These are phyloP conservation scores for Lentinula boryana DNA, from an alignment of 768 basidiomycete species.

Conservation along the genomic window DNA sequence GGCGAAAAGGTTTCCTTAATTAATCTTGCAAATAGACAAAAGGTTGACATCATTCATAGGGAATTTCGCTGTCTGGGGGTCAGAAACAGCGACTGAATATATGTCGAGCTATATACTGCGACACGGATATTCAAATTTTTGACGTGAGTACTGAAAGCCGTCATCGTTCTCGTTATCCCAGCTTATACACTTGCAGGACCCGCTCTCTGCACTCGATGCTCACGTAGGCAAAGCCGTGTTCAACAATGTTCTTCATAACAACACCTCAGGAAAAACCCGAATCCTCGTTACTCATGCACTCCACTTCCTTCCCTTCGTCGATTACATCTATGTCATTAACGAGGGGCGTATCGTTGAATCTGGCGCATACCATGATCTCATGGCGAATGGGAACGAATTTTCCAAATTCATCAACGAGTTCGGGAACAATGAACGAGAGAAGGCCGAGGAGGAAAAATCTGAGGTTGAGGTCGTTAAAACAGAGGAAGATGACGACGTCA, in stretches of 20 bases:
- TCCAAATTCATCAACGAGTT: constrained; percentile 72
- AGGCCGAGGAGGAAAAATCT: constrained; percentile 38
- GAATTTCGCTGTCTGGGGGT: constrained; percentile 85
- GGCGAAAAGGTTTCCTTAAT: constrained; percentile 49
- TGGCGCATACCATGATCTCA: constrained; percentile 73
- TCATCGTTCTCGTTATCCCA: not conserved
- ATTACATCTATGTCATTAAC: constrained; percentile 76
- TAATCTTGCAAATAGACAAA: too few species aligned
- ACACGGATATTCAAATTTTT: constrained; percentile 82
- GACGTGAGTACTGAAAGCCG: constrained; percentile 40
- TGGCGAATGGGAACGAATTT: constrained; percentile 60
- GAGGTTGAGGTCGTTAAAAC: constrained; percentile 29
- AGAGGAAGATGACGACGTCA: constrained; percentile 27
- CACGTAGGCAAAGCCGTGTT: constrained; percentile 88
- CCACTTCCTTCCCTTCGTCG: constrained; percentile 83
- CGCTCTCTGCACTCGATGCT: constrained; percentile 86
- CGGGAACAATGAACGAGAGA: constrained; percentile 58
- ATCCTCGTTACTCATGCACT: constrained; percentile 90
- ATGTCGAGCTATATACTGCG: constrained; percentile 80
- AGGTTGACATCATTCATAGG: constrained; percentile 28
- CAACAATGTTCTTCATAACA: constrained; percentile 71
- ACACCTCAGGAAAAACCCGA: constrained; percentile 64
- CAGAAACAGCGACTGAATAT: constrained; percentile 78
- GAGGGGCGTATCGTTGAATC: constrained; percentile 76
- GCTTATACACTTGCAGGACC: constrained; percentile 42